Percentiles rank a stretch among this genome's conserved stretches.
phyloP scores from a whole-genome alignment of 1,139 yeast genomes.

The Candida sp. region DNA sequence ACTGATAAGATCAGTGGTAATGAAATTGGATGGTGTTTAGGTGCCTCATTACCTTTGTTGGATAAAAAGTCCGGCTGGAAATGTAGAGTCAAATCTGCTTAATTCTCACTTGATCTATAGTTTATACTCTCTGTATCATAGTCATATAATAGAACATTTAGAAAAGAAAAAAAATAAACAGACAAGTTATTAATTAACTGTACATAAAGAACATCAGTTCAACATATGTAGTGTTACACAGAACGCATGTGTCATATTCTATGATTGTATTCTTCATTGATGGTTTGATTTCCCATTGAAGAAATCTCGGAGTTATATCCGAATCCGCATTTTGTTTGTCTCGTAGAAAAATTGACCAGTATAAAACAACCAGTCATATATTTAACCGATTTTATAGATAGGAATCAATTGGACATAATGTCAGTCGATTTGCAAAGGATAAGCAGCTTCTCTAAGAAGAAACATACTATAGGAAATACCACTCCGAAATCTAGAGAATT shows the following conservation, averaged over 20 bases:
- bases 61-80: conserved; percentile 68
- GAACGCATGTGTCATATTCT: too few relatives aligned
- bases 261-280: too few relatives aligned
- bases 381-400: too few relatives aligned
- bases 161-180: too few relatives aligned
- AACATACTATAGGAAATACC: conserved; percentile 11
- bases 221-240: too few relatives aligned
- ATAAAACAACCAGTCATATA: too few relatives aligned
- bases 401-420: not conserved
- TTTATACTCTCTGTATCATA: not conserved
- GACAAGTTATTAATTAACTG: too few relatives aligned
- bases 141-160: not conserved
- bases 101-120: not conserved
- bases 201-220: too few relatives aligned
- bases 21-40: conserved; percentile 98
- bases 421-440: conserved; percentile 8
- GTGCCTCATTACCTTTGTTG: conserved; percentile 90
- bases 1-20: conserved; percentile 85
- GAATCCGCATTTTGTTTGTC: not conserved
- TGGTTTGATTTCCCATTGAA: not conserved
- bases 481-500: conserved; percentile 7
- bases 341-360: too few relatives aligned
- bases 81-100: conserved; percentile 45
- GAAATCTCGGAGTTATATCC: not conserved
- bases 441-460: conserved; percentile 8